These are phyloP conservation scores for Nigrospora sphaerica DNA, from an alignment of 2,329 filamentous ascomycete species.

Conservation along the genomic window DNA sequence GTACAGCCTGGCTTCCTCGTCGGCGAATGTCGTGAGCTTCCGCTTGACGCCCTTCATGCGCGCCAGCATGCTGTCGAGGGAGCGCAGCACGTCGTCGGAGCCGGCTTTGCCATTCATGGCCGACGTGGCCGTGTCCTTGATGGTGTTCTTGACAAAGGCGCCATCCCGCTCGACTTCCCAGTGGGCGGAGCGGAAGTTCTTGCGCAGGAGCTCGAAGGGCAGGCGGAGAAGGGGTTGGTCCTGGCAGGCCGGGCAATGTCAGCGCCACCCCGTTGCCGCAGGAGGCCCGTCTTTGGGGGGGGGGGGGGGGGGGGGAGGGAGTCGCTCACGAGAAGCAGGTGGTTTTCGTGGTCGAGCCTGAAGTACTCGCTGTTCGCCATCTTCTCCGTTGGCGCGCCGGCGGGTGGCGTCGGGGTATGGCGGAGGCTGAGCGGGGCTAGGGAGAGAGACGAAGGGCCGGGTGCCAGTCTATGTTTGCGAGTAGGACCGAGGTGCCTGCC, in stretches of 20 bases:
- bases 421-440: too few species aligned
- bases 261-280: not conserved
- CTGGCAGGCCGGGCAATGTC: slow-evolving; percentile 32
- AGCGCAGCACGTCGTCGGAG: slow-evolving; percentile 67
- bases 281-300: not conserved
- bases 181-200: slow-evolving; percentile 86
- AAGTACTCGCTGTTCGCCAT: slow-evolving; percentile 22
- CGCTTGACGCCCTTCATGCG: slow-evolving; percentile 83
- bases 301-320: not conserved
- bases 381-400: too few species aligned
- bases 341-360: slow-evolving; percentile 66
- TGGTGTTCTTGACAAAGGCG: slow-evolving; percentile 50
- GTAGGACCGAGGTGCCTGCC: too few species aligned
- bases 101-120: slow-evolving; percentile 56
- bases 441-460: too few species aligned
- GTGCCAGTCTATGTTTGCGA: too few species aligned
- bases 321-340: slow-evolving; percentile 61
- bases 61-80: slow-evolving; percentile 76
- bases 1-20: slow-evolving; percentile 74
- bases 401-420: too few species aligned
- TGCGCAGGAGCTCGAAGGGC: slow-evolving; percentile 84
- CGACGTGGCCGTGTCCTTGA: slow-evolving; percentile 59
- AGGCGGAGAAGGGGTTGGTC: slow-evolving; percentile 92
- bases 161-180: slow-evolving; percentile 68
- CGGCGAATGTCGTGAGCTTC: slow-evolving; percentile 70